phyloP scores from a whole-genome alignment of 495 filamentous ascomycete species.

The Neurospora intermedia region DNA sequence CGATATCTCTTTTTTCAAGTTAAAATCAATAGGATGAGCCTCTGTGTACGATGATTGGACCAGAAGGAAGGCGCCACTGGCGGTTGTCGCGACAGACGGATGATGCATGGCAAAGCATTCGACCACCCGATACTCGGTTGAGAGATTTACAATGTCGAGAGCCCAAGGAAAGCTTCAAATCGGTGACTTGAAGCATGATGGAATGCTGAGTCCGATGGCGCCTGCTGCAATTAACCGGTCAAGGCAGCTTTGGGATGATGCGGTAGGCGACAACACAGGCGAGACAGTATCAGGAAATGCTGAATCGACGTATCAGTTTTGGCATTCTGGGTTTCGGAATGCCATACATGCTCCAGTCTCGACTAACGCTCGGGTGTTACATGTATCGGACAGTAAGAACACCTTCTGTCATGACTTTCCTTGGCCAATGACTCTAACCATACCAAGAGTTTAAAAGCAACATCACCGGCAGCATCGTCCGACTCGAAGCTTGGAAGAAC shows the following conservation, averaged over 20 bases:
- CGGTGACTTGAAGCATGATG: not conserved
- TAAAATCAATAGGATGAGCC: not conserved
- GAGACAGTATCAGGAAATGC: not conserved
- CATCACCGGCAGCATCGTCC: not conserved
- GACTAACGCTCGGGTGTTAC: not conserved
- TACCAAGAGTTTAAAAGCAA: not conserved
- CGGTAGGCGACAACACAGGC: not conserved
- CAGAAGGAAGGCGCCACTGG: not conserved
- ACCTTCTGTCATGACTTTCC: not conserved
- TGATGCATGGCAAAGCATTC: not conserved
- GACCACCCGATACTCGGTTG: not conserved
- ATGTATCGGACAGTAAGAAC: not conserved
- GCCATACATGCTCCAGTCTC: not conserved
- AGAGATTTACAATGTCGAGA: not conserved
- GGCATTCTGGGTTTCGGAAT: not conserved
- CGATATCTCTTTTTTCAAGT: too few species aligned
- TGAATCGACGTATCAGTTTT: not conserved
- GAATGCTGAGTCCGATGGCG: not conserved
- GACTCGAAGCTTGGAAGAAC: not conserved
- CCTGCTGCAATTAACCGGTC: not conserved
- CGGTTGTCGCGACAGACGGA: not conserved
- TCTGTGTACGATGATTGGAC: not conserved
- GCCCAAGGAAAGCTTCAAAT: not conserved
- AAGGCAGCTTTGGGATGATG: not conserved
- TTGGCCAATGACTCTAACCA: not conserved